These are phyloP conservation scores for Blastocladiella emersonii DNA, from an alignment of 371 early-diverging fungal species.

Conservation along the genomic window DNA sequence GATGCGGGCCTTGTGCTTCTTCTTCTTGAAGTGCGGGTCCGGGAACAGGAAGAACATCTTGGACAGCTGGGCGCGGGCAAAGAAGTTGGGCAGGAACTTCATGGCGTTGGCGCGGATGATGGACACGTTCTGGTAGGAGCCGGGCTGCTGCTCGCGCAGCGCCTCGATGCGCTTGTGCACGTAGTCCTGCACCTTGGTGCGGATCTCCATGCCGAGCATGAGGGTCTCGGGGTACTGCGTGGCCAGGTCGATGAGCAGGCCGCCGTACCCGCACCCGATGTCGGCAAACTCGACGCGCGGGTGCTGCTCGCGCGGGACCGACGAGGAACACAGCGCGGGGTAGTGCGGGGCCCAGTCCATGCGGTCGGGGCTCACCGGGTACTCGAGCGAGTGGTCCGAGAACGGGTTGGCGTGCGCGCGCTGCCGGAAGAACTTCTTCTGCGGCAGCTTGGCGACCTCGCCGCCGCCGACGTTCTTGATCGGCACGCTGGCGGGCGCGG, in stretches of 20 bases:
- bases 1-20: slow-evolving; percentile 98
- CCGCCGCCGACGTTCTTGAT: too few species aligned
- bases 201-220: slow-evolving; percentile 98
- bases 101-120: slow-evolving; percentile 97
- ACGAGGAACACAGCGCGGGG: slow-evolving; percentile 42
- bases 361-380: slow-evolving; percentile 68
- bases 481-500: too few species aligned
- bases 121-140: slow-evolving; percentile 82
- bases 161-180: slow-evolving; percentile 81
- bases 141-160: slow-evolving; percentile 62
- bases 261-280: slow-evolving; percentile 99
- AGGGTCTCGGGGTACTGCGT: slow-evolving; percentile 77
- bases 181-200: slow-evolving; percentile 91
- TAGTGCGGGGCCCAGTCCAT: slow-evolving; percentile 87
- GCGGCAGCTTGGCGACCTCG: slow-evolving; percentile 12
- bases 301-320: slow-evolving; percentile 20
- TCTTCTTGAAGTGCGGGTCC: slow-evolving; percentile 99
- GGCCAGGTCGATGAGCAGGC: slow-evolving; percentile 77
- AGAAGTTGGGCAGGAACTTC: slow-evolving; percentile 98
- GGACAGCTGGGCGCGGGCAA: slow-evolving; percentile 82
- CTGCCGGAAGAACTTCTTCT: slow-evolving; percentile 86
- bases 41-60: slow-evolving; percentile 98
- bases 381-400: slow-evolving; percentile 84
- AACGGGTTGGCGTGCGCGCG: slow-evolving; percentile 98
- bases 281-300: slow-evolving; percentile 89